Evolutionary conservation across 2,329 filamentous ascomycete genomes (phyloP), one percentile per base, ranked within the genome.

Genomic region (Colletotrichum tanaceti): DNA sequence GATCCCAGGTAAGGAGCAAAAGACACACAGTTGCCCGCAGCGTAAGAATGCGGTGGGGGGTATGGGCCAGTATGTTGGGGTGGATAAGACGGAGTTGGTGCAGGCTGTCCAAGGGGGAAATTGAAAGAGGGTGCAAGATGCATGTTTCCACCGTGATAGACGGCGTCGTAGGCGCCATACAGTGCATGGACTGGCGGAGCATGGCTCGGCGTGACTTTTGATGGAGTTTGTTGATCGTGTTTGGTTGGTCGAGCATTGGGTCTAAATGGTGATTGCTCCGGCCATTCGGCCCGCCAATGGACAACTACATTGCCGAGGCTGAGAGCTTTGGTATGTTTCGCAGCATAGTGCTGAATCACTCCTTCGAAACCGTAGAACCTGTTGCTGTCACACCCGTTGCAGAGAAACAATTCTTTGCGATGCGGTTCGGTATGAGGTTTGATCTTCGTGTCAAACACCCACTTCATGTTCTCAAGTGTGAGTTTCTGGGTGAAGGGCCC

Each of bases 401-500:
- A 96, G 65, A 92, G 84, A 77, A 96, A 96, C 11, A 94, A 80
- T 63, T 94, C 91, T 74, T 89, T 91, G 72, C 89, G 84, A 73
- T 86, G 85, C 53, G 82, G 79, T 70, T 93, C 90, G 3, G 90
- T 93, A 62, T 88, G 79, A 28, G 88, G 88, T 74, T 89, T 92
- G 75, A 96, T 85, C 76, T 93, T 94, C 72, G 87, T 87, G 74
- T 94, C 92, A 76, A 92, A 94, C 38, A 94, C 82, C 89, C 91
- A 95, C 78, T 92, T 94, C 92, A 96, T 94, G 74, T 94, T 93
- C 75, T 95, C 92, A 72, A 96, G 80, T 1, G 90, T 91, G 60
- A 95, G 82, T 74, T 85, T 90, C 75, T 87, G 84, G 32, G 85
- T 88, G 73, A 84, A 86, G 7, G 87, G 83, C 0, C 84, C 86